Conservation (phyloP, 805 yeast species). For the Candida loeiensis region DNA sequence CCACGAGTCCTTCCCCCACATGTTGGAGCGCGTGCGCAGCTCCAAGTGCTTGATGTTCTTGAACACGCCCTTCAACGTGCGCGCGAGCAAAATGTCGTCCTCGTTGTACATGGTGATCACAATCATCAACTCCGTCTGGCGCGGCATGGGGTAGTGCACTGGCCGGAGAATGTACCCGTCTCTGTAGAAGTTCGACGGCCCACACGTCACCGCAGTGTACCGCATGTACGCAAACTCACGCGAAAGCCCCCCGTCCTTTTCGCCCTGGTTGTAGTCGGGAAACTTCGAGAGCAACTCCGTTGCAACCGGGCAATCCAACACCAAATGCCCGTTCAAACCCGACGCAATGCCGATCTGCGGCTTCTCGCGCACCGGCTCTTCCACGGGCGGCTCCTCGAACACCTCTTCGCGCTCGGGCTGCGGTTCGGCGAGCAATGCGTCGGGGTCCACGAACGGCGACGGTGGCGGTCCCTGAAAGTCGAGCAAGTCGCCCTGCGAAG, state of each 20-base stretch:
- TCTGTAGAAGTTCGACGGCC: conserved; percentile 59
- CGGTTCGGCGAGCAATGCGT: conserved; percentile 10
- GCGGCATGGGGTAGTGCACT: conserved; percentile 47
- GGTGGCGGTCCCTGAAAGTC: conserved; percentile 3
- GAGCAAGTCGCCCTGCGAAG: conserved; percentile 1
- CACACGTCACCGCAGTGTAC: conserved; percentile 63
- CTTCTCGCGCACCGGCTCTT: conserved; percentile 29
- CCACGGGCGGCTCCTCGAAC: conserved; percentile 32
- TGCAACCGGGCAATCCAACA: conserved; percentile 88
- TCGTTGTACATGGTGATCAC: conserved; percentile 68
- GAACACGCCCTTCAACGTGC: conserved; percentile 62
- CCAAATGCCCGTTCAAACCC: conserved; percentile 65
- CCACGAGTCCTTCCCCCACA: conserved; percentile 51
- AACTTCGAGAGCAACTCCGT: conserved; percentile 50
- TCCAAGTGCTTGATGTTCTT: conserved; percentile 59
- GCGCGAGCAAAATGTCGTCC: conserved; percentile 57
- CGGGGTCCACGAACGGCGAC: conserved; percentile 19
- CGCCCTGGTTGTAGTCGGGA: conserved; percentile 33
- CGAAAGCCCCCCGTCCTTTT: conserved; percentile 39
- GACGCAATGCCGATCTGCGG: conserved; percentile 33
- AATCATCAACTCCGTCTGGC: conserved; percentile 58
- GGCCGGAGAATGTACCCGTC: conserved; percentile 57
- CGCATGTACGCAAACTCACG: conserved; percentile 59
- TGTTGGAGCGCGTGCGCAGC: conserved; percentile 44
- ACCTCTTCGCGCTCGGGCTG: conserved; percentile 11